A percentile compares a stretch with the other conserved stretches of the same genome.
These are phyloP conservation scores for Metarhizium sp. DNA, from an alignment of 2,329 filamentous ascomycete genomes.

Conservation along the genomic window DNA sequence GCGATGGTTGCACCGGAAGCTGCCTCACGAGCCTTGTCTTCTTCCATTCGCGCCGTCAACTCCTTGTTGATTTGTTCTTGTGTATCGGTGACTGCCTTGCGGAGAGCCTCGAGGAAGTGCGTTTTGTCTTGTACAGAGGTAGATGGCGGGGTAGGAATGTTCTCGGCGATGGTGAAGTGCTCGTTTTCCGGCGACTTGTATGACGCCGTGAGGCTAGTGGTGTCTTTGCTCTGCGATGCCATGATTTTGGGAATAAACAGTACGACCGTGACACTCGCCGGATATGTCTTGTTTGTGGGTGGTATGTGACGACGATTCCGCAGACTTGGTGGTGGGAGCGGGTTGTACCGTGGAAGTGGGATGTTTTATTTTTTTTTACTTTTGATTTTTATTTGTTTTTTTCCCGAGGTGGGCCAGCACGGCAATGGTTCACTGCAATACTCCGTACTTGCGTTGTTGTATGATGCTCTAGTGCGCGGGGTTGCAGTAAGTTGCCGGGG, in stretches of 20 bases:
- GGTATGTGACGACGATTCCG: background rate
- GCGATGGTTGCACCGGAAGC: conserved; percentile 9
- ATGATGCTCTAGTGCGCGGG: too few species aligned
- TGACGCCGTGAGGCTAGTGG: conserved; percentile 31
- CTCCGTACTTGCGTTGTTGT: too few species aligned
- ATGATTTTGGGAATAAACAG: background rate
- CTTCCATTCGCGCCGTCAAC: conserved; percentile 65
- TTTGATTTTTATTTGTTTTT: too few species aligned
- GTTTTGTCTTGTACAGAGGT: conserved; percentile 40
- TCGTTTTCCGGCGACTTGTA: conserved; percentile 45
- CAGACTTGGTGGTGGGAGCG: too few species aligned
- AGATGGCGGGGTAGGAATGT: conserved; percentile 25
- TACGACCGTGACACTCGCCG: background rate
- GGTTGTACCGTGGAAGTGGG: too few species aligned
- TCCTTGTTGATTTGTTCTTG: conserved; percentile 62
- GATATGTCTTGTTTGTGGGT: background rate
- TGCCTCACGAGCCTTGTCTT: conserved; percentile 49
- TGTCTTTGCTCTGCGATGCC: background rate
- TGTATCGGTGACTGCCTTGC: conserved; percentile 44
- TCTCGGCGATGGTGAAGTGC: conserved; percentile 33
- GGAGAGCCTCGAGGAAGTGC: conserved; percentile 49
- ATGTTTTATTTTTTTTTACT: too few species aligned
- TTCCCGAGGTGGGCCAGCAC: too few species aligned
- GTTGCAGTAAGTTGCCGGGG: too few species aligned
- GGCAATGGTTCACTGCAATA: too few species aligned